A percentile compares a stretch with the other conserved stretches of the same genome.
Evolutionary conservation across 2,329 filamentous ascomycete genomes (phyloP).

Genomic region (Colletotrichum siamense): DNA sequence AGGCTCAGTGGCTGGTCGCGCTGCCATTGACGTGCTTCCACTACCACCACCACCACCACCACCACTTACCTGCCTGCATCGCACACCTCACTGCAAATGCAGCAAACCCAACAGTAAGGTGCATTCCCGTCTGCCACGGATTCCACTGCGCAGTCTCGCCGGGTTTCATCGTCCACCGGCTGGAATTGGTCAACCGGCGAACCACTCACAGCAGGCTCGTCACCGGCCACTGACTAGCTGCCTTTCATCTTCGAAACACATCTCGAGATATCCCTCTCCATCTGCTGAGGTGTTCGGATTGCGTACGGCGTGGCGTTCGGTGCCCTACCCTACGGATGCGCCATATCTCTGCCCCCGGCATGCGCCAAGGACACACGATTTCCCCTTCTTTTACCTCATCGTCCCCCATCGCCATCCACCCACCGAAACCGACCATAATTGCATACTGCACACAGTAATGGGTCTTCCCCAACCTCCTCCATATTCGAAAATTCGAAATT

Average conservation of each 20-base stretch:
- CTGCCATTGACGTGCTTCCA: not conserved
- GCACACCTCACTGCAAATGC: not conserved
- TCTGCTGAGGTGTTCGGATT: not conserved
- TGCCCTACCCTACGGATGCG: not conserved
- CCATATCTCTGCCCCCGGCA: not conserved
- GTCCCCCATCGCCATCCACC: not conserved
- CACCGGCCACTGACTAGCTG: not conserved
- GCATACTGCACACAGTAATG: not conserved
- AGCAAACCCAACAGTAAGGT: not conserved
- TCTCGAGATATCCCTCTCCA: not conserved
- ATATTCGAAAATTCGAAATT: not conserved
- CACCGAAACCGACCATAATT: constrained; percentile 8
- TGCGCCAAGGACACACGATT: not conserved
- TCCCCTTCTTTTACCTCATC: constrained; percentile 5
- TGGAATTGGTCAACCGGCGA: not conserved
- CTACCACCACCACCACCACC: not conserved
- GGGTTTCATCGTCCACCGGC: not conserved
- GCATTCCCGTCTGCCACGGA: not conserved
- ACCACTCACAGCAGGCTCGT: not conserved
- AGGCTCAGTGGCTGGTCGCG: not conserved
- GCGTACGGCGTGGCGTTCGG: not conserved
- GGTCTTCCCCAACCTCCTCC: not conserved
- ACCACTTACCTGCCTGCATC: not conserved
- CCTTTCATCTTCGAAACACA: not conserved
- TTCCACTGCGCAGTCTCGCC: not conserved